These are phyloP conservation scores for Camptophora hylomeconis DNA, from an alignment of 2,329 filamentous ascomycete species.

Conservation along the genomic window DNA sequence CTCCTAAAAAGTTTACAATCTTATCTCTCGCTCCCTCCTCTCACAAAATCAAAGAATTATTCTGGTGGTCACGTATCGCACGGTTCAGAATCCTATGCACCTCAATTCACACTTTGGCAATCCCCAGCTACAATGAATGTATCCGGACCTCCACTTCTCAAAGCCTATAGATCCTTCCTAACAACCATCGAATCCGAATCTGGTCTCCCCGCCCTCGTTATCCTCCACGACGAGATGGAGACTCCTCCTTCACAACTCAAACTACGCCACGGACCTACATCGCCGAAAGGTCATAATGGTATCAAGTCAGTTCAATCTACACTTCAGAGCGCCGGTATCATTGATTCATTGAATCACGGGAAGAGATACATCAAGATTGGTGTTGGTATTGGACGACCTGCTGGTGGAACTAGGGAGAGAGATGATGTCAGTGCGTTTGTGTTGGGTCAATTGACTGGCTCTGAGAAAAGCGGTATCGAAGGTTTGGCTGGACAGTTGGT, in stretches of 20 bases:
- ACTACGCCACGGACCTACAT: slow-evolving; percentile 49
- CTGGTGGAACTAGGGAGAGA: slow-evolving; percentile 44
- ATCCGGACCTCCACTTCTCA: slow-evolving; percentile 57
- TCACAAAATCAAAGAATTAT: slow-evolving; percentile 32
- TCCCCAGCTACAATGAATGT: slow-evolving; percentile 74
- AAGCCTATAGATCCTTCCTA: slow-evolving; percentile 51
- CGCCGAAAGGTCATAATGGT: slow-evolving; percentile 61
- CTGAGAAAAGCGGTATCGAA: slow-evolving; percentile 40
- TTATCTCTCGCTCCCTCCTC: slow-evolving; percentile 38
- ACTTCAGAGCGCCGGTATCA: slow-evolving; percentile 17
- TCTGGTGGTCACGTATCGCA: slow-evolving; percentile 39
- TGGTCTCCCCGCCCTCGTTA: slow-evolving; percentile 39
- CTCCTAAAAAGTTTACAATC: slow-evolving; percentile 51
- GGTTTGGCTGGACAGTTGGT: slow-evolving; percentile 35
- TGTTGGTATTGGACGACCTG: slow-evolving; percentile 76
- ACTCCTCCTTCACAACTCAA: slow-evolving; percentile 53
- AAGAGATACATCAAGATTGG: slow-evolving; percentile 49
- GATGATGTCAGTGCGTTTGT: slow-evolving; percentile 65
- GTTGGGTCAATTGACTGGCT: slow-evolving; percentile 48
- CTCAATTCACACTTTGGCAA: slow-evolving; percentile 58
- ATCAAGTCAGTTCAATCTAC: slow-evolving; percentile 45
- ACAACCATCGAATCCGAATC: too few relatives aligned
- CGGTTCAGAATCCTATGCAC: slow-evolving; percentile 27
- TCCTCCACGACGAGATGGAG: slow-evolving; percentile 86
- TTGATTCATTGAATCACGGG: slow-evolving; percentile 37